These are phyloP conservation scores for Ustilago loliicola DNA, from an alignment of 1,284 basidiomycete species.

Conservation along the genomic window DNA sequence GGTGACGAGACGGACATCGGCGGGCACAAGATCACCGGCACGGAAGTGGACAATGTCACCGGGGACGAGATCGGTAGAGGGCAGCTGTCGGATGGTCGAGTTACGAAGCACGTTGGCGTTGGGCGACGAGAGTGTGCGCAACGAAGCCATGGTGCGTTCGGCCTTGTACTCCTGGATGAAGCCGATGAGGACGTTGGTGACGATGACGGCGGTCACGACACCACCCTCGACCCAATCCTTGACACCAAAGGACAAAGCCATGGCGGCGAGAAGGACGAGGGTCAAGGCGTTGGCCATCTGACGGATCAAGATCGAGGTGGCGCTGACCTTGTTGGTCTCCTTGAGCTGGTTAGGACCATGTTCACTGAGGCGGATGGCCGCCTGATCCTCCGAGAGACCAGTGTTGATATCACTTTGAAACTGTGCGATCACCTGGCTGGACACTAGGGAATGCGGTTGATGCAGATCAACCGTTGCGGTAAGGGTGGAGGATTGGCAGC, in stretches of 20 bases:
- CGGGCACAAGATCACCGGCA: constrained; percentile 61
- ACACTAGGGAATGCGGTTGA: constrained; percentile 63
- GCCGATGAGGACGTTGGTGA: constrained; percentile 63
- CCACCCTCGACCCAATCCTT: constrained; percentile 77
- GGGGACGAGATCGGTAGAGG: constrained; percentile 49
- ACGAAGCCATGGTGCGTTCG: constrained; percentile 64
- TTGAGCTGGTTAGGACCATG: constrained; percentile 60
- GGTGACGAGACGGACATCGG: constrained; percentile 62
- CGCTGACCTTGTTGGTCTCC: constrained; percentile 56
- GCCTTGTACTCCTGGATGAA: constrained; percentile 67
- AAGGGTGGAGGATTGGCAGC: constrained; percentile 54
- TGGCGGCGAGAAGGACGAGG: constrained; percentile 74
- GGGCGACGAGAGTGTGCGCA: constrained; percentile 62
- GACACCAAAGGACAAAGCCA: constrained; percentile 76
- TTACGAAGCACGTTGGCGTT: constrained; percentile 56
- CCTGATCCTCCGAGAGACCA: constrained; percentile 53
- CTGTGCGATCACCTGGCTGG: constrained; percentile 41
- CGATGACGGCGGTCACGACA: constrained; percentile 76
- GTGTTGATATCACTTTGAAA: constrained; percentile 48
- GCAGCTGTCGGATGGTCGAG: constrained; percentile 38
- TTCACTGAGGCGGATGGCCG: constrained; percentile 34
- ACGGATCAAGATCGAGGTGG: constrained; percentile 60
- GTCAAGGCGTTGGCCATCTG: constrained; percentile 66
- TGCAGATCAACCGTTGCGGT: constrained; percentile 57
- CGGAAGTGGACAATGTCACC: constrained; percentile 75